Evolutionary conservation across 345 rosid species (phyloP), one percentile per base, ranked within the genome.

Genomic region (Brassica carinata): DNA sequence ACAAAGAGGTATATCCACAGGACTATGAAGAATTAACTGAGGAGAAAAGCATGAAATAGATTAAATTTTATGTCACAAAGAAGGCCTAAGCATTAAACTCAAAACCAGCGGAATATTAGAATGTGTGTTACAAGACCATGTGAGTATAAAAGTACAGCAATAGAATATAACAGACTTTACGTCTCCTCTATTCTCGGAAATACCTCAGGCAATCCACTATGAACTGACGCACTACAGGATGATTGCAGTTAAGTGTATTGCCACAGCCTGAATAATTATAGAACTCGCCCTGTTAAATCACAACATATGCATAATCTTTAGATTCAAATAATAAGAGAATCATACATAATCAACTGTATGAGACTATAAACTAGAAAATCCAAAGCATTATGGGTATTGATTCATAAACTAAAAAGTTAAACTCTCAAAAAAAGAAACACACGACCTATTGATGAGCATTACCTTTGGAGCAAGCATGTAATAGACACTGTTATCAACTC

Each of bases 401-500:
- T 10, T 67, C 15, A 14, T 7, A 80, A 59, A 34, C 8, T 11
- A 3, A 68, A 58, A 26, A 68, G 51, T 15, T 66, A 80, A 74
- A 73, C 33, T 48, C 40, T 64, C 17, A 0, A 36, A 5, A 80
- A 48, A 51, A 7, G 55, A 62, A 63, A 65, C 64, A 65, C 19
- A 75, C 58, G 13, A 30, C 33, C 66, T 45, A 33, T 57, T 64
- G 69, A 55, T 17, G 76, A 71, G 68, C 77, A 72, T 73, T 88
- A 92, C 99, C 99, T 92, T 92, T 64, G 98, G 97, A 71, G 99
- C 99, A 74, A 94, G 87, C 94, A 94, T 92, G 88, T 94, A 94
- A 84, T 94, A 94, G 77, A 90, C 90, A 78, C 97, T 88, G 82
- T 92, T 92, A 82, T 94, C 99, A 75, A 87, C 87, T 80, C 99